Conservation (phyloP, 1,284 basidiomycete genomes). For the Heterobasidion parviporum region DNA sequence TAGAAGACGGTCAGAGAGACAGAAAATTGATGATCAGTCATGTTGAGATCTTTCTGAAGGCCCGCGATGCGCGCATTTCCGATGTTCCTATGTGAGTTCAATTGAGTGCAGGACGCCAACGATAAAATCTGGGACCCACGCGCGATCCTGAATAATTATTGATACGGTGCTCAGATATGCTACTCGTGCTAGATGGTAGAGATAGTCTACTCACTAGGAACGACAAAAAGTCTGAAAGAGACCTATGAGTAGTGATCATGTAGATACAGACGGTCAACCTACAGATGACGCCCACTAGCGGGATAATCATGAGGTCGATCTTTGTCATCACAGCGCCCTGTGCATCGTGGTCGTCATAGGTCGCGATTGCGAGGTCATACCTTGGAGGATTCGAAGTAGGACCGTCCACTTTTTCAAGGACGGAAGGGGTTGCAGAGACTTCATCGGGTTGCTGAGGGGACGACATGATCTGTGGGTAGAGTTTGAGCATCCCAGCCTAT, state of each 20-base stretch:
- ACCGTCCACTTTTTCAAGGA: neutral
- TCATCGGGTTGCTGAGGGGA: too few species aligned
- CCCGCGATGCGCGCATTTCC: slow-evolving; percentile 55
- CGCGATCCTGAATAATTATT: neutral
- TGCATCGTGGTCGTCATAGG: neutral
- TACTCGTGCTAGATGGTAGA: neutral
- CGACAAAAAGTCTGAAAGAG: slow-evolving; percentile 8
- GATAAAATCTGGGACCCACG: neutral
- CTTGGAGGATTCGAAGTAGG: neutral
- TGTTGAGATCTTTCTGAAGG: slow-evolving; percentile 39
- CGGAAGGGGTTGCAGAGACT: too few species aligned
- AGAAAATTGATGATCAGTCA: slow-evolving; percentile 35
- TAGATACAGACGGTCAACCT: slow-evolving; percentile 10
- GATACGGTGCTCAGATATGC: neutral
- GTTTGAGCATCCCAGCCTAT: too few species aligned
- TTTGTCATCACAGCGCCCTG: slow-evolving; percentile 19
- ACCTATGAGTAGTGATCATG: neutral
- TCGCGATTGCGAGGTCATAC: neutral
- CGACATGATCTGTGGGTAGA: too few species aligned
- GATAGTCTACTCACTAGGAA: slow-evolving; percentile 8
- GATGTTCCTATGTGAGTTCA: slow-evolving; percentile 31
- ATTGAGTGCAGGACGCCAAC: slow-evolving; percentile 11
- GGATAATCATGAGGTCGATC: slow-evolving; percentile 38
- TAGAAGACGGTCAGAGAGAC: slow-evolving; percentile 12
- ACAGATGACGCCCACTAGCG: slow-evolving; percentile 43